Evolutionary conservation across 78 protist species (phyloP), one percentile per base, ranked within the genome.

Genomic region (Guillardia theta): DNA sequence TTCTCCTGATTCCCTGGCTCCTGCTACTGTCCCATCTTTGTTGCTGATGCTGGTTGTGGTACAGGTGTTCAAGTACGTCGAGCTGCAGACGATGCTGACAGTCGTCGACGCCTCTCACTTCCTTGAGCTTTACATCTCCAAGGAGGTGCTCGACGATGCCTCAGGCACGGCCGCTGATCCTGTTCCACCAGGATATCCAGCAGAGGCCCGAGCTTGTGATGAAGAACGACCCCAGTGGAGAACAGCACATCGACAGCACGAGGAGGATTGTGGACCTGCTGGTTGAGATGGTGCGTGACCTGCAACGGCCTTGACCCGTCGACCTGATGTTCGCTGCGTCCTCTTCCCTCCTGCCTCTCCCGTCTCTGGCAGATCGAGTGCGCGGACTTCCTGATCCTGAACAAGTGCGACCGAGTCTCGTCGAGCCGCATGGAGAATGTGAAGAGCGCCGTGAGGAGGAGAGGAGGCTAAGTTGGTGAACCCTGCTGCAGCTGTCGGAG

Each of bases 281-380:
- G 46, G 83, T 70, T 24, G 83, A 70, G 83, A 70, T 70, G 83
- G 45, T n/a, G n/a, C n/a, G n/a, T n/a, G n/a, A n/a, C n/a, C n/a
- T n/a, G n/a, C n/a, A n/a, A n/a, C n/a, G n/a, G n/a, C n/a, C n/a
- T n/a, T n/a, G n/a, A n/a, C n/a, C n/a, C n/a, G n/a, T n/a, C n/a
- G n/a, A n/a, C n/a, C n/a, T n/a, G n/a, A n/a, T n/a, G n/a, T n/a
- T n/a, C n/a, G n/a, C n/a, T n/a, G n/a, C n/a, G n/a, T n/a, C n/a
- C n/a, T n/a, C n/a, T n/a, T n/a, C n/a, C n/a, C n/a, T n/a, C n/a
- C n/a, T n/a, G n/a, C n/a, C n/a, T n/a, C n/a, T n/a, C n/a, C n/a
- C n/a, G n/a, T n/a, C n/a, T n/a, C n/a, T n/a, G n/a, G n/a, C n/a
- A n/a, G n/a, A n/a, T 70, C 83, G 83, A 70, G 41, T 70, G 83